Conservation (phyloP, 441 rosid genomes). For the Bocquillonia castaneifolia region DNA sequence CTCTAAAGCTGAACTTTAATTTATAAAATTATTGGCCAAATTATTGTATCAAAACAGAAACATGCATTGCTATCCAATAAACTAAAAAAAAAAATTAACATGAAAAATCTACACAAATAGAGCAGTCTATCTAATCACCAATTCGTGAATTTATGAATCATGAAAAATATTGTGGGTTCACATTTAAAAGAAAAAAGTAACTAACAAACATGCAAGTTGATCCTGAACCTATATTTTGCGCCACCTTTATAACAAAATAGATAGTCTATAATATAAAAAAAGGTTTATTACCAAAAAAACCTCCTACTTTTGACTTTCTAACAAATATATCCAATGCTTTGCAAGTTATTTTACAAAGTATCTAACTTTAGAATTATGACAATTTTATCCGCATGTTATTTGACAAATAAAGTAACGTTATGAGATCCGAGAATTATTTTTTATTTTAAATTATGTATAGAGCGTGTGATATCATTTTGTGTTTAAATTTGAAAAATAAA, state of each 20-base stretch:
- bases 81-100: background rate
- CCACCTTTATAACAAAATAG: slow-evolving; percentile 9
- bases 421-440: too few species aligned
- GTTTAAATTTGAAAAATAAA: too few species aligned
- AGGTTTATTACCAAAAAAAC: too few species aligned
- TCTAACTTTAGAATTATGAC: too few species aligned
- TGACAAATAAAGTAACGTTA: too few species aligned
- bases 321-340: too few species aligned
- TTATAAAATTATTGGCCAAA: background rate
- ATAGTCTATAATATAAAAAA: too few species aligned
- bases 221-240: background rate
- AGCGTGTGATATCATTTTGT: too few species aligned
- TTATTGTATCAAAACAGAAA: background rate
- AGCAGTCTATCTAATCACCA: background rate
- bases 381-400: too few species aligned
- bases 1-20: background rate
- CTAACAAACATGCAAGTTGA: background rate
- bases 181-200: background rate
- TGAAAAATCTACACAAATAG: background rate
- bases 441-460: too few species aligned
- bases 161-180: background rate
- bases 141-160: background rate
- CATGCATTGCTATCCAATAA: background rate
- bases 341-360: too few species aligned
- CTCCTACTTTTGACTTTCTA: too few species aligned